Percentiles rank a stretch among this genome's conserved stretches.
phyloP scores from a whole-genome alignment of 2,329 filamentous ascomycete genomes.

The Ceratocystis eucalypticola region DNA sequence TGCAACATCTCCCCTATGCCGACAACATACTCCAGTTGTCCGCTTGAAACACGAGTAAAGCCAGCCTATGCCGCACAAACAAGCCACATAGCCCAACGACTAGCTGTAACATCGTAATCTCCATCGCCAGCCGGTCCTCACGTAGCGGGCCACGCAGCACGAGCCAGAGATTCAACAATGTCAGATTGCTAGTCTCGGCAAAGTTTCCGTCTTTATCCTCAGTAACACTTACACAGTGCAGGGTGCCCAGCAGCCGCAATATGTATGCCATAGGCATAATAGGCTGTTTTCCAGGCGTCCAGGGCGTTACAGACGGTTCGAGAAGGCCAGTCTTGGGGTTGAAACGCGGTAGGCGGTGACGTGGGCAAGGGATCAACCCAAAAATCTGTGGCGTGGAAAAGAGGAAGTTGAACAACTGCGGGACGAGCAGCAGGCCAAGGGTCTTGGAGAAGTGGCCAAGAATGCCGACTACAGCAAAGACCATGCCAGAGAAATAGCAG shows the following conservation, averaged over 20 bases:
- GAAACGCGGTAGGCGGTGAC: slow-evolving; percentile 81
- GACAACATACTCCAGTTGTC: slow-evolving; percentile 47
- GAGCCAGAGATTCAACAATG: slow-evolving; percentile 88
- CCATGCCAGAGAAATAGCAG: slow-evolving; percentile 99
- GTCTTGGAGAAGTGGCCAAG: slow-evolving; percentile 98
- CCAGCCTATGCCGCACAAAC: slow-evolving; percentile 73
- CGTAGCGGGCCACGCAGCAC: slow-evolving; percentile 87
- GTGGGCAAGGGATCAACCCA: slow-evolving; percentile 76
- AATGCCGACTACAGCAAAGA: slow-evolving; percentile 94
- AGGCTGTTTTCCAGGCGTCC: slow-evolving; percentile 54
- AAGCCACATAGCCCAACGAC: slow-evolving; percentile 66
- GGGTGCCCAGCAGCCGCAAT: slow-evolving; percentile 53
- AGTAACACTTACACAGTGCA: slow-evolving; percentile 56
- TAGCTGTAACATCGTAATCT: slow-evolving; percentile 68
- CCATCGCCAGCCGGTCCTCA: slow-evolving; percentile 69
- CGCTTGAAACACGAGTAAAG: slow-evolving; percentile 74
- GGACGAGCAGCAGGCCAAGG: slow-evolving; percentile 74
- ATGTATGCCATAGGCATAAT: slow-evolving; percentile 45
- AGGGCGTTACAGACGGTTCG: slow-evolving; percentile 74
- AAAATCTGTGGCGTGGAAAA: slow-evolving; percentile 91
- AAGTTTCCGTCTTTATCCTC: slow-evolving; percentile 57
- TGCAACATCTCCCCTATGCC: neutral
- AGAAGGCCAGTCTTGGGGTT: slow-evolving; percentile 72
- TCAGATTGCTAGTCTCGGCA: slow-evolving; percentile 75
- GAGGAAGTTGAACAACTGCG: slow-evolving; percentile 91